Evolutionary conservation across 2,329 filamentous ascomycete species (phyloP), one percentile per base, ranked within the genome.

Genomic region (Trichoderma cornu-damae): DNA sequence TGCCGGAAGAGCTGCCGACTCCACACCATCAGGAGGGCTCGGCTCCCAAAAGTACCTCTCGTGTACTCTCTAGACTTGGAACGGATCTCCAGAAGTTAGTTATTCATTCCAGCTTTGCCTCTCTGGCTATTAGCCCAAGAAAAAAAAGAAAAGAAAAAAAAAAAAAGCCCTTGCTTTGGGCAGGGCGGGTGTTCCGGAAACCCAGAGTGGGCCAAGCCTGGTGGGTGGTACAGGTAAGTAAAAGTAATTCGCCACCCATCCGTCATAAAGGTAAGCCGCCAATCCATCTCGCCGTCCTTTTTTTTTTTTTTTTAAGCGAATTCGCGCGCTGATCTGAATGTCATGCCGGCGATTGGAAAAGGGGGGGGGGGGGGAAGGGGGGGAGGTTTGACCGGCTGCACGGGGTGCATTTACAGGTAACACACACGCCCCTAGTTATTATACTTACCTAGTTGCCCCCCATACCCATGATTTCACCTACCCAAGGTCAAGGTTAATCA

Each of bases 371-470:
- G n/a, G n/a, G n/a, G n/a, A n/a, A n/a, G n/a, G n/a, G n/a, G n/a
- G n/a, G n/a, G n/a, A n/a, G n/a, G n/a, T n/a, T 38, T 46, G 51
- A 54, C 51, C 40, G 20, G 51, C 51, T 46, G 40, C 51, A 37
- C 16, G 40, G 40, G n/a, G 32, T 46, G 51, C 51, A 54, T 46
- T n/a, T n/a, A 37, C 30, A 34, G 30, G 50, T 43, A 16, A 46
- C 46, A 37, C 38, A 30, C 40, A n/a, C n/a, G n/a, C n/a, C n/a
- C n/a, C n/a, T n/a, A n/a, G n/a, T n/a, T n/a, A n/a, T n/a, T 54
- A 35, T 34, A 46, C 24, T 14, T 9, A 24, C 12, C n/a, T n/a
- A n/a, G n/a, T n/a, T n/a, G n/a, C n/a, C n/a, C n/a, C n/a, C n/a
- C n/a, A n/a, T n/a, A n/a, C n/a, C n/a, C n/a, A n/a, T n/a, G n/a